phyloP scores from a whole-genome alignment of 176 grass and related monocot species.

The Triticum urartu region DNA sequence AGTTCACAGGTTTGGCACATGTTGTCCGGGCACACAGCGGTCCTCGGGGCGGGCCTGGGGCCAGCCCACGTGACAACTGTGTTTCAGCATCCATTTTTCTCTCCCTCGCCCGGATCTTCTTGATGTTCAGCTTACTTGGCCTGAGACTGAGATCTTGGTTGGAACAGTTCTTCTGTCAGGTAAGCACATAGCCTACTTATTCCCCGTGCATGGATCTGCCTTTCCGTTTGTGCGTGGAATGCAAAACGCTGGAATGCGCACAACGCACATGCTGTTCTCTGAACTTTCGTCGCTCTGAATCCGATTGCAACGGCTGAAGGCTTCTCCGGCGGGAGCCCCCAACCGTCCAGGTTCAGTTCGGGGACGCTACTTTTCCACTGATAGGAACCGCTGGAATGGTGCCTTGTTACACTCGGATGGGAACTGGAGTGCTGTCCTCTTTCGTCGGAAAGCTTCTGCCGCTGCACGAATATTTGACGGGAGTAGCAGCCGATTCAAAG shows the following conservation, averaged over 20 bases:
- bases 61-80: not conserved
- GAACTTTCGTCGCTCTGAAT: not conserved
- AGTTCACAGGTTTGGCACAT: conserved; percentile 4
- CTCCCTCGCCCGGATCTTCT: not conserved
- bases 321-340: not conserved
- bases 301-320: not conserved
- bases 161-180: not conserved
- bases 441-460: not conserved
- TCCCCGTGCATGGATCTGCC: too few relatives aligned
- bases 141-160: not conserved
- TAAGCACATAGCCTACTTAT: not conserved
- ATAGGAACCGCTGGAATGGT: not conserved
- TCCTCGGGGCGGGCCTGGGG: not conserved
- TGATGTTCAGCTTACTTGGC: not conserved
- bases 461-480: not conserved
- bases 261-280: not conserved
- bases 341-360: not conserved
- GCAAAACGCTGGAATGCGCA: not conserved
- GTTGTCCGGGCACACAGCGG: not conserved
- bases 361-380: not conserved
- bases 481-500: not conserved
- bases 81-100: not conserved
- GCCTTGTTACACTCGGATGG: not conserved
- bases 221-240: not conserved
- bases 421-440: not conserved